Percentiles rank a stretch among this genome's conserved stretches.
Evolutionary conservation across 371 early-diverging fungal genomes (phyloP).

Genomic region (Mucor indicus): DNA sequence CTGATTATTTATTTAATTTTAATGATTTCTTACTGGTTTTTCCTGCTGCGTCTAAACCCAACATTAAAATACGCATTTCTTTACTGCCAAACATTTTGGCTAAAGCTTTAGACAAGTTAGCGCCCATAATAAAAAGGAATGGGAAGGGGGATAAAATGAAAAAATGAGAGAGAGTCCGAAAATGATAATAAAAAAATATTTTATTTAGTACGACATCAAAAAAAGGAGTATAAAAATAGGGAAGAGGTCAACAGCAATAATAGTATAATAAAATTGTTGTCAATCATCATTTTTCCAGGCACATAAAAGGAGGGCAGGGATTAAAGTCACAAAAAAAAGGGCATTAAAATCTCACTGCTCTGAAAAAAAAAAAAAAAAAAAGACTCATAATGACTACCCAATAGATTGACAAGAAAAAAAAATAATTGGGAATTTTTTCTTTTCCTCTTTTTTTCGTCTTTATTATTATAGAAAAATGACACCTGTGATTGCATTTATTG

Average conservation of each 20-base stretch:
- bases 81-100: conserved; percentile 76
- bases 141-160: too few species aligned
- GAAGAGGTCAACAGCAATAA: too few species aligned
- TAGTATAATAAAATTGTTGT: too few species aligned
- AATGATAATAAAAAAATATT: background rate
- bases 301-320: too few species aligned
- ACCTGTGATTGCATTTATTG: conserved; percentile 67
- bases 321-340: too few species aligned
- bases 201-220: too few species aligned
- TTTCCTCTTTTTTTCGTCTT: background rate
- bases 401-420: conserved; percentile 2
- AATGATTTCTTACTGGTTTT: conserved; percentile 76
- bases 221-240: too few species aligned
- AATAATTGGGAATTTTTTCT: background rate
- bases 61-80: conserved; percentile 88
- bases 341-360: too few species aligned
- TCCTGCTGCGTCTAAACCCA: conserved; percentile 93
- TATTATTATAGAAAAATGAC: background rate
- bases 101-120: conserved; percentile 54
- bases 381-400: conserved; percentile 23
- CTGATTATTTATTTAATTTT: background rate
- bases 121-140: conserved; percentile 60
- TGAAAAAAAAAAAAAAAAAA: too few species aligned
- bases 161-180: too few species aligned
- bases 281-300: too few species aligned